Evolutionary conservation across 495 filamentous ascomycete genomes (phyloP).

Genomic region (Penicillium alfredii): DNA sequence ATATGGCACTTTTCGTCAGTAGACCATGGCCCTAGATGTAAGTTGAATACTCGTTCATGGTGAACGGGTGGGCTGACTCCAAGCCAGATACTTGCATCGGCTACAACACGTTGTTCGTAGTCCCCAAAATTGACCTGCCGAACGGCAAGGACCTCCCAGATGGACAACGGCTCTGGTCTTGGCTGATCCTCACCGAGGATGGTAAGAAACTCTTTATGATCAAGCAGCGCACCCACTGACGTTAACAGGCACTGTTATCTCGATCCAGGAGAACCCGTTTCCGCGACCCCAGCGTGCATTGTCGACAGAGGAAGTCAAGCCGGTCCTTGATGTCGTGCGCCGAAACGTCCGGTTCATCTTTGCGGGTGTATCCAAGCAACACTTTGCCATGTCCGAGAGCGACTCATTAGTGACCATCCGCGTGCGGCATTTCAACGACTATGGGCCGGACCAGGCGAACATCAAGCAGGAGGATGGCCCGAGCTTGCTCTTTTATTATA

Average conservation of each 20-base stretch:
- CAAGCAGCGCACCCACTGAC: conserved; percentile 3
- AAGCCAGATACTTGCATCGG: conserved; percentile 69
- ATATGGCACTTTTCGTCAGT: conserved; percentile 62
- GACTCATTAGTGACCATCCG: conserved; percentile 46
- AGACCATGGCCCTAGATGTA: conserved; percentile 54
- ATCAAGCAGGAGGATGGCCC: conserved; percentile 57
- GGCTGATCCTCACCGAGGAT: conserved; percentile 78
- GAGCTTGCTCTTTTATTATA: conserved; percentile 75
- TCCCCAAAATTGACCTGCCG: conserved; percentile 28
- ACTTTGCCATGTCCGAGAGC: conserved; percentile 34
- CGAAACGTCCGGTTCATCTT: conserved; percentile 68
- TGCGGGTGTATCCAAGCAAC: conserved; percentile 56
- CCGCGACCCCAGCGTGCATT: conserved; percentile 28
- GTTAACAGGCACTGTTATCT: conserved; percentile 59
- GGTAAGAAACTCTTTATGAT: conserved; percentile 36
- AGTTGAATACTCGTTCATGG: conserved; percentile 1
- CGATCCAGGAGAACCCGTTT: conserved; percentile 67
- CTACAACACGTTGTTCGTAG: conserved; percentile 70
- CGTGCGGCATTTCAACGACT: conserved; percentile 37
- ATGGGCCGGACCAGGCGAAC: conserved; percentile 26
- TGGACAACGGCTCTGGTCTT: conserved; percentile 65
- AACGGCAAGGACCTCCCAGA: conserved; percentile 50
- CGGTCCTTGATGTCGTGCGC: conserved; percentile 50
- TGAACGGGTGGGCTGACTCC: not conserved
- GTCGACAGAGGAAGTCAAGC: conserved; percentile 26